Conservation (phyloP, 1,284 basidiomycete genomes). For the Boletus sp. region DNA sequence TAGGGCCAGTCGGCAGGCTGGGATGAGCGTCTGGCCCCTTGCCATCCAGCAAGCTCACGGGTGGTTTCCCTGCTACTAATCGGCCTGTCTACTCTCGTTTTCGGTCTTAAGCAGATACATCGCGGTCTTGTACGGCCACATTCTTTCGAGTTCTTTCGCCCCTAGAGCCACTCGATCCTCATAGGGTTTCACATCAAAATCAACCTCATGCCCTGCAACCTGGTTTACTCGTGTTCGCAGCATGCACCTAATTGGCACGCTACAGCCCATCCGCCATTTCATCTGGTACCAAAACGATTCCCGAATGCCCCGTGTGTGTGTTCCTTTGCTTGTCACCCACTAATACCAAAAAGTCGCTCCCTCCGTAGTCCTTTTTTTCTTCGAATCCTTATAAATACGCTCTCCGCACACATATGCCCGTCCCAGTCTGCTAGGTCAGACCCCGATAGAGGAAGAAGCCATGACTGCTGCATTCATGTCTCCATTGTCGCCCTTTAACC, state of each 20-base stretch:
- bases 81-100: too few species aligned
- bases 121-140: constrained; percentile 21
- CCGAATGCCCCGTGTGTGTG: constrained; percentile 28
- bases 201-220: constrained; percentile 37
- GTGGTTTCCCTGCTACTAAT: too few species aligned
- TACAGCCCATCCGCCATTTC: constrained; percentile 29
- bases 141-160: constrained; percentile 27
- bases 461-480: constrained; percentile 32
- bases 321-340: constrained; percentile 29
- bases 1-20: not conserved
- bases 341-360: constrained; percentile 27
- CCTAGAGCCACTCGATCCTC: constrained; percentile 36
- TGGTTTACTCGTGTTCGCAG: constrained; percentile 36
- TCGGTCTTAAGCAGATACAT: constrained; percentile 16
- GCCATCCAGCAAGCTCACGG: not conserved
- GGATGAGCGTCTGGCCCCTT: not conserved
- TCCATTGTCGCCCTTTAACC: constrained; percentile 31
- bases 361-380: constrained; percentile 19
- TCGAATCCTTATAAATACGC: constrained; percentile 26
- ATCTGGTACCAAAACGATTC: constrained; percentile 24
- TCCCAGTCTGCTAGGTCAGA: constrained; percentile 25
- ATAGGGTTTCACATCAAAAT: constrained; percentile 34
- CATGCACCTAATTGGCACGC: constrained; percentile 29
- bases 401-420: constrained; percentile 22
- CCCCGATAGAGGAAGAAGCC: constrained; percentile 19